Evolutionary conservation across 148 eudicot species (phyloP), one percentile per base, ranked within the genome.

Genomic region (Drosera capensis): DNA sequence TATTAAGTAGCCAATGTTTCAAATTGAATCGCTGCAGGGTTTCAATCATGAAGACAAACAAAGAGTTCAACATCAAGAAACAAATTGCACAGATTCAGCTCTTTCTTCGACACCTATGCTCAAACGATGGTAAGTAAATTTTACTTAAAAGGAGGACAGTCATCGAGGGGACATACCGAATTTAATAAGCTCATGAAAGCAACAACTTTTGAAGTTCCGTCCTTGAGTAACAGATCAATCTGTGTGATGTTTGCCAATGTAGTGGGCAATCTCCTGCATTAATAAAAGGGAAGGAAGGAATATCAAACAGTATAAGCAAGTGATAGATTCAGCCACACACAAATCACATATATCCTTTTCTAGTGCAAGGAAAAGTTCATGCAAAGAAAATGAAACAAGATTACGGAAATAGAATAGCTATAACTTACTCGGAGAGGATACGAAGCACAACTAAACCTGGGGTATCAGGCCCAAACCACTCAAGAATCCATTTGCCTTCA

Each of bases 401-500:
- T 14, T 8, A n/a, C n/a, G 29, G 16, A 14, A 66, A 59, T 13
- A 36, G 34, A 23, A 45, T 37, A 43, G 22, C 29, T 15, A 56
- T 36, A 44, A 53, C 90, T 63, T 74, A 87, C 96, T 65, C 80
- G 55, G 73, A 65, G 43, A 72, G 5, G 16, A 77, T 54, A 26
- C 51, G 68, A 62, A 74, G 76, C 50, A 73, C 77, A 66, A 65
- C 31, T 9, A 78, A 45, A 35, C 77, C 90, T 9, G 86, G 80
- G 66, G 70, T 76, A 46, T 81, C 76, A 31, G 88, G 59, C 39
- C 90, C 90, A 64, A 87, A 70, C 86, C 90, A 87, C 62, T 82
- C 83, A 51, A 87, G 76, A 55, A 72, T 80, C 96, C 96, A 87
- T 39, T 53, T 65, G 43, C 96, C 96, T 66, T 82, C 94, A 46